Base-by-base conservation (phyloP, 2,329 filamentous ascomycete species). In the Pseudocercospora vitis region DNA sequence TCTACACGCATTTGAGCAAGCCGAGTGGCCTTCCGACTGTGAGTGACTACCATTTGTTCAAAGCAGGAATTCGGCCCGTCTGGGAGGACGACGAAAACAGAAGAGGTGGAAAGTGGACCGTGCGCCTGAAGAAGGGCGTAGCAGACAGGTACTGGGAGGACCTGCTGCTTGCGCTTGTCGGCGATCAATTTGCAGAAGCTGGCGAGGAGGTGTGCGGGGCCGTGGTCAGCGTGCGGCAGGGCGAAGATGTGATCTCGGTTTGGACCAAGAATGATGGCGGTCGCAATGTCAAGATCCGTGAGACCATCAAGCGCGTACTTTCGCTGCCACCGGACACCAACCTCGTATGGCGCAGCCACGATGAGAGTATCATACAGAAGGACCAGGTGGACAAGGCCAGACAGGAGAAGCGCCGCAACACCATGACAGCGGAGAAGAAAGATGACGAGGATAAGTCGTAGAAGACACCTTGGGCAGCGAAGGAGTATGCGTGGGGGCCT, bases 21-120 rank as follows among this genome's bases (percentile, higher is more conserved):
- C 94, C 95, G 2, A 97, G 91, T 29, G 78, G 81, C 28, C 79
- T 99, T 53, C 92, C 92, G 5, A 86, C 92, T 3, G 92, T 97
- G 24, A 96, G 91, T 19, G 94, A 99, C 74, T 99, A 96, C 70
- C 94, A 99, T 71, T 86, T 99, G 56, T 99, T 99, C 79, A 95
- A 94, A 74, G 91, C 94, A 69, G 92, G 91, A 50, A 91, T 99
- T 57, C 85, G 94, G 56, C 94, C 94, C 18, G 94, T 99, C 64
- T 99, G 94, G 94, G 94, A 99, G 73, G 94, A 99, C 65, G 91
- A 96, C 42, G 90, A 95, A 70, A 99, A 99, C 76, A 94, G 90
- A 73, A 87, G 86, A 63, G 94, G 94, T 50, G 94, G 94, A 48
- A 99, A 99, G 76, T 99, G 92, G 92, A 91, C 96, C 61, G 86